phyloP scores from a whole-genome alignment of 345 rosid genomes.

The Cardamine resedifolia region DNA sequence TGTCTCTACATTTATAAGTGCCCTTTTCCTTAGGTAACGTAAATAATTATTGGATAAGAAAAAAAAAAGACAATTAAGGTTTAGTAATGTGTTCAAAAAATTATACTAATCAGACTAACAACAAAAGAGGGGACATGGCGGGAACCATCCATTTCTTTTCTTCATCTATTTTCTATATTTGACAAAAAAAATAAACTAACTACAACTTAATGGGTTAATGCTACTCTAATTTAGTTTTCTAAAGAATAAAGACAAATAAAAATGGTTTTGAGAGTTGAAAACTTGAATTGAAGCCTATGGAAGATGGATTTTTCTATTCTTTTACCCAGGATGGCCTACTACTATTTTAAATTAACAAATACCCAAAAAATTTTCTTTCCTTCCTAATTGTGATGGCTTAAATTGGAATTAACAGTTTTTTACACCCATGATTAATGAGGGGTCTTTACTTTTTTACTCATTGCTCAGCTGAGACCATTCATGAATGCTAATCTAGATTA shows the following conservation, averaged over 20 bases:
- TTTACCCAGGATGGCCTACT: background rate
- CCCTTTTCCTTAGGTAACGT: slow-evolving; percentile 18
- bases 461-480: background rate
- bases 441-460: background rate
- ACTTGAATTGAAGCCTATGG: background rate
- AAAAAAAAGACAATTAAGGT: no score
- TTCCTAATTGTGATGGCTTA: background rate
- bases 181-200: background rate
- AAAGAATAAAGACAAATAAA: background rate
- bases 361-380: background rate
- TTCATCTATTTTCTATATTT: background rate
- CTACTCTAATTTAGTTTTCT: background rate
- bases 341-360: background rate
- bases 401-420: background rate
- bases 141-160: background rate
- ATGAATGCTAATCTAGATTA: background rate
- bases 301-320: background rate
- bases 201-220: background rate
- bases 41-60: no score
- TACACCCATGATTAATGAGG: background rate
- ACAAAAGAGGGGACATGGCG: background rate
- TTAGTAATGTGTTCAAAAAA: background rate
- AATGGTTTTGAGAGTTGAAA: background rate
- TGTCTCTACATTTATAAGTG: slow-evolving; percentile 15
- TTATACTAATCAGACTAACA: background rate